These are phyloP conservation scores for Fragosphaeria purpurea DNA, from an alignment of 2,329 filamentous ascomycete species.

Conservation along the genomic window DNA sequence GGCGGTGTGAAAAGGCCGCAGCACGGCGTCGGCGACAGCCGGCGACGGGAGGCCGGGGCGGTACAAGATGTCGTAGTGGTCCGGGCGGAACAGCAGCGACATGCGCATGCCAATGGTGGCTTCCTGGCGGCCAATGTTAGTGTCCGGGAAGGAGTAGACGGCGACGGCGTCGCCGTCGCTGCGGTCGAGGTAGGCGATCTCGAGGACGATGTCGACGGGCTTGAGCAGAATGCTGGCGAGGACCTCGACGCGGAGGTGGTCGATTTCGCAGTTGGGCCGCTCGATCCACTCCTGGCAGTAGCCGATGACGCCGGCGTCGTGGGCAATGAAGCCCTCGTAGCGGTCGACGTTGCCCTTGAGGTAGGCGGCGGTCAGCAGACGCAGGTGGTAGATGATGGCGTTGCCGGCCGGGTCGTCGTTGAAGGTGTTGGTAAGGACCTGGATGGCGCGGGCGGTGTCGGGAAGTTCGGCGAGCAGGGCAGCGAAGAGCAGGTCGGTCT, in stretches of 20 bases:
- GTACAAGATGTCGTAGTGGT: constrained; percentile 93
- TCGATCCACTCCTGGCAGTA: constrained; percentile 67
- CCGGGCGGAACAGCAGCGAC: constrained; percentile 55
- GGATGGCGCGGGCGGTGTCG: constrained; percentile 46
- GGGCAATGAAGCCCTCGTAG: constrained; percentile 63
- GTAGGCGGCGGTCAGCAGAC: constrained; percentile 76
- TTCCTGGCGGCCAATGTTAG: constrained; percentile 35
- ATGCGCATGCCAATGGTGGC: constrained; percentile 40
- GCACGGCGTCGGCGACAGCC: background rate
- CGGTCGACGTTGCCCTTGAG: constrained; percentile 62
- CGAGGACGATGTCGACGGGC: constrained; percentile 66
- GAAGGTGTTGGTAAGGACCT: constrained; percentile 54
- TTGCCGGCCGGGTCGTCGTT: constrained; percentile 60
- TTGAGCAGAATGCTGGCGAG: constrained; percentile 71
- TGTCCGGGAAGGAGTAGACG: constrained; percentile 53
- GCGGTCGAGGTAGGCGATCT: constrained; percentile 85
- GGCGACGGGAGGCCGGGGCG: constrained; percentile 14
- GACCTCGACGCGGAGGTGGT: constrained; percentile 74
- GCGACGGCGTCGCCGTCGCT: constrained; percentile 71
- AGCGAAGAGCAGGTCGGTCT: constrained; percentile 57
- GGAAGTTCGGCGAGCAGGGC: constrained; percentile 51
- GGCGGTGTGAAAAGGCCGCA: background rate
- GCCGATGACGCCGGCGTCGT: constrained; percentile 46
- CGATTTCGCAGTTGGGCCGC: constrained; percentile 71
- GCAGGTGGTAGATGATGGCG: constrained; percentile 73